These are phyloP conservation scores for Thozetella sp. DNA, from an alignment of 495 filamentous ascomycete genomes.

Conservation along the genomic window DNA sequence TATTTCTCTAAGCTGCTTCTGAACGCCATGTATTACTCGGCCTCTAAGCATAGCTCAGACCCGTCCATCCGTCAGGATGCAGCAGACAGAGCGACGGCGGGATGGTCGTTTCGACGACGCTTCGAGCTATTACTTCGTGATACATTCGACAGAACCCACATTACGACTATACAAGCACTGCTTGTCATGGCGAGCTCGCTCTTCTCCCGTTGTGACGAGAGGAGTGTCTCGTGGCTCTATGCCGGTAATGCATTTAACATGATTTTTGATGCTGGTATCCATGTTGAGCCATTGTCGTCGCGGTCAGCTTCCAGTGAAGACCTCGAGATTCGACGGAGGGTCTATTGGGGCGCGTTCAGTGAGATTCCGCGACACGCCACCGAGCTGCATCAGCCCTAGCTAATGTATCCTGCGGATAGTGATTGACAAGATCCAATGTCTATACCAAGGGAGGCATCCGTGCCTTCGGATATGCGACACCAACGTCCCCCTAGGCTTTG, in stretches of 20 bases:
- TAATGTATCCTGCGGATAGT: constrained; percentile 10
- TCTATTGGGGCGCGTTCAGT: constrained; percentile 40
- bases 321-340: constrained; percentile 5
- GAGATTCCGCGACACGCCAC: neutral
- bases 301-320: constrained; percentile 6
- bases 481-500: constrained; percentile 20
- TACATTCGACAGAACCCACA: constrained; percentile 40
- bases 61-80: constrained; percentile 33
- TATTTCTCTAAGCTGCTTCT: constrained; percentile 48
- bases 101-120: constrained; percentile 24
- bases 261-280: constrained; percentile 49
- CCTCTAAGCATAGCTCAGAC: constrained; percentile 35
- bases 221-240: constrained; percentile 47
- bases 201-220: constrained; percentile 36
- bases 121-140: constrained; percentile 37
- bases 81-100: constrained; percentile 23
- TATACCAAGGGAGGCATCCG: constrained; percentile 32
- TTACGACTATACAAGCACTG: constrained; percentile 45
- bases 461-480: constrained; percentile 18
- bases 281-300: constrained; percentile 20
- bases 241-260: constrained; percentile 23
- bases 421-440: constrained; percentile 33
- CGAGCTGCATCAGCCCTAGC: neutral
- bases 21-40: constrained; percentile 46
- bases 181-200: neutral